These are phyloP conservation scores for Daedalea quercina DNA, from an alignment of 768 basidiomycete genomes.

Conservation along the genomic window DNA sequence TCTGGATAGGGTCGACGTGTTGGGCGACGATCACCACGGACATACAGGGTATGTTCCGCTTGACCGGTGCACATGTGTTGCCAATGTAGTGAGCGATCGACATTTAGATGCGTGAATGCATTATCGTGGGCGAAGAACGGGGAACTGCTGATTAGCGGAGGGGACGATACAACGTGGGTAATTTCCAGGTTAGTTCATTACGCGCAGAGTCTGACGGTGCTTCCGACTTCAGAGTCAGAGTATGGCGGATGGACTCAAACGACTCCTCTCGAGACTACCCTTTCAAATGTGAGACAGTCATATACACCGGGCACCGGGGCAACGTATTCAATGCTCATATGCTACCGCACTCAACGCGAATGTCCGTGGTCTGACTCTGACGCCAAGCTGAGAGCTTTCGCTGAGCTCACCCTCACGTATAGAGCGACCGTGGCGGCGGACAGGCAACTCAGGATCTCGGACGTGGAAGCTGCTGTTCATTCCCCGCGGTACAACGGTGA, in stretches of 20 bases:
- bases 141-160: constrained; percentile 57
- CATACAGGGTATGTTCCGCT: constrained; percentile 57
- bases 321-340: constrained; percentile 86
- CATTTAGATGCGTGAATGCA: constrained; percentile 68
- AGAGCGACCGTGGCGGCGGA: constrained; percentile 76
- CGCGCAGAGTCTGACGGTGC: too few relatives aligned
- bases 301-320: constrained; percentile 70
- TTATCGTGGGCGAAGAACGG: constrained; percentile 68
- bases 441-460: constrained; percentile 71
- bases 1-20: constrained; percentile 65
- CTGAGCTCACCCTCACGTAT: not conserved
- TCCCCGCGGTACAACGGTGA: constrained; percentile 32
- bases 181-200: too few relatives aligned
- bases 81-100: not conserved
- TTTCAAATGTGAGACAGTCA: constrained; percentile 59
- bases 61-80: not conserved
- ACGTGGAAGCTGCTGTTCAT: constrained; percentile 40
- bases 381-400: not conserved
- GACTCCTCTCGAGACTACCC: constrained; percentile 46
- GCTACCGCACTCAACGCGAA: constrained; percentile 71
- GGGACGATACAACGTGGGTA: constrained; percentile 65
- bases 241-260: constrained; percentile 65
- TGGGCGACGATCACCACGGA: constrained; percentile 51
- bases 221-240: constrained; percentile 45
- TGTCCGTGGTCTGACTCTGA: constrained; percentile 42